Evolutionary conservation across 768 basidiomycete genomes (phyloP).

Genomic region (Podaxis pistillaris): DNA sequence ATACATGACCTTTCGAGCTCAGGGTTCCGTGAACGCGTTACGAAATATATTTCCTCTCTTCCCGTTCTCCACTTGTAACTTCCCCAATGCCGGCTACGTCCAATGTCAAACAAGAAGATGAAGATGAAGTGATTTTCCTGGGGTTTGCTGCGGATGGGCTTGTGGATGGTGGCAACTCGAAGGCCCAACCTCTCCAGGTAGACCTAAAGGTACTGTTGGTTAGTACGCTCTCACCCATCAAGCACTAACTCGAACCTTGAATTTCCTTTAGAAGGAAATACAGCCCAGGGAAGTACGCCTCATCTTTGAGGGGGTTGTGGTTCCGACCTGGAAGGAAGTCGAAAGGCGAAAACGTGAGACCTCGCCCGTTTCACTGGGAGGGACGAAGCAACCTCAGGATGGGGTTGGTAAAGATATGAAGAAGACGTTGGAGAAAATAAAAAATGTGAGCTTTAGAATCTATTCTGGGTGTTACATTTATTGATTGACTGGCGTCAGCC

Average conservation of each 20-base stretch:
- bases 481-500: background rate
- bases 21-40: background rate
- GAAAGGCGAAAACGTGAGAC: background rate
- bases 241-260: background rate
- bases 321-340: background rate
- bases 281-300: background rate
- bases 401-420: background rate
- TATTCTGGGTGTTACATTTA: background rate
- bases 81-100: background rate
- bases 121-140: background rate
- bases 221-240: background rate
- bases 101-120: background rate
- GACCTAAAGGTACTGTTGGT: background rate
- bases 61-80: background rate
- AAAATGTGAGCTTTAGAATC: background rate
- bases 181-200: too few relatives aligned
- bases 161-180: too few relatives aligned
- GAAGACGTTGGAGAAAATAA: background rate
- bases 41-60: background rate
- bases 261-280: background rate
- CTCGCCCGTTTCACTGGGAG: background rate
- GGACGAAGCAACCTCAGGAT: background rate
- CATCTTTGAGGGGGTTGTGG: background rate
- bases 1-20: background rate
- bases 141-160: background rate